Conservation (phyloP, 2,329 filamentous ascomycete species). For the Xylaria sp. region DNA sequence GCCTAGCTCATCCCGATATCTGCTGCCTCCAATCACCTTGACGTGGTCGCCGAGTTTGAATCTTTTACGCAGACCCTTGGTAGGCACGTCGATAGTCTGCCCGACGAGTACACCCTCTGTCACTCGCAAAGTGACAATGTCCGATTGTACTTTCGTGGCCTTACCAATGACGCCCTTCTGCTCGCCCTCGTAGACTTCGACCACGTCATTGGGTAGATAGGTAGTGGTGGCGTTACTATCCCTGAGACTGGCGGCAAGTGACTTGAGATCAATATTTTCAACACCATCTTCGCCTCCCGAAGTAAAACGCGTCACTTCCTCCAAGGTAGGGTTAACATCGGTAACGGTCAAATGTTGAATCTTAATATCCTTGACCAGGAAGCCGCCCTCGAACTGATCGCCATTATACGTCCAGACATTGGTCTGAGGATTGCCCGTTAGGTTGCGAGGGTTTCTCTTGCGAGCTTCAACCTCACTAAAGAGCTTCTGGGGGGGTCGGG, state of each 20-base stretch:
- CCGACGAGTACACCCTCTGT: conserved; percentile 83
- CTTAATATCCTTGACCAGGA: conserved; percentile 92
- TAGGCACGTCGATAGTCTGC: conserved; percentile 89
- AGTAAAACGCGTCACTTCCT: conserved; percentile 95
- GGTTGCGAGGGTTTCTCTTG: conserved; percentile 77
- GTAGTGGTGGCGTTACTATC: conserved; percentile 82
- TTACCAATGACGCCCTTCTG: conserved; percentile 91
- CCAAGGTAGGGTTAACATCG: conserved; percentile 90
- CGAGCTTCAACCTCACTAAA: conserved; percentile 94
- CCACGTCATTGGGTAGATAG: conserved; percentile 93
- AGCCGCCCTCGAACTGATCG: conserved; percentile 92
- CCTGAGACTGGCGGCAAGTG: conserved; percentile 89
- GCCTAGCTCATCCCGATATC: conserved; percentile 93
- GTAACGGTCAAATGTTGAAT: conserved; percentile 86
- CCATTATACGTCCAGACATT: conserved; percentile 87
- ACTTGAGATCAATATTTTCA: conserved; percentile 91
- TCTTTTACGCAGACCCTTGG: conserved; percentile 89
- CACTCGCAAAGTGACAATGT: conserved; percentile 90
- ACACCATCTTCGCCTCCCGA: conserved; percentile 89
- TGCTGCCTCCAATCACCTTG: conserved; percentile 96
- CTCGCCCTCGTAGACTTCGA: conserved; percentile 95
- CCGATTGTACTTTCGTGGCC: conserved; percentile 84
- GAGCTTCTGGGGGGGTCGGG: conserved; percentile 84
- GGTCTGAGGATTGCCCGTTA: conserved; percentile 75
- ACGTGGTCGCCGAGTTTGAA: conserved; percentile 96